phyloP scores from a whole-genome alignment of 2,329 filamentous ascomycete species.

The Hymenoscyphus infarciens region DNA sequence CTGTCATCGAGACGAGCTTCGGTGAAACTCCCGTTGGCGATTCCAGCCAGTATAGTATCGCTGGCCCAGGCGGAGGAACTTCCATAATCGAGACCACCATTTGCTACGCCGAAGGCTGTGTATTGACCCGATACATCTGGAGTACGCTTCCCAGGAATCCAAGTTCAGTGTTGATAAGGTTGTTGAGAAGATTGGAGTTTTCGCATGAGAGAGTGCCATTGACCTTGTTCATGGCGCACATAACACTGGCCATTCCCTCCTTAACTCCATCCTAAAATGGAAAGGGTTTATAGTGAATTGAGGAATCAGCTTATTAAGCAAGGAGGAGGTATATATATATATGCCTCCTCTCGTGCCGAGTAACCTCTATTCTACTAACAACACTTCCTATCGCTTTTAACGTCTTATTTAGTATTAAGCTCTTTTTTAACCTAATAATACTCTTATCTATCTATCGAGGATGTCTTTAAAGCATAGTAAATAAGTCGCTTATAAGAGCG shows the following conservation, averaged over 20 bases:
- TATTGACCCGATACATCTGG: constrained; percentile 27
- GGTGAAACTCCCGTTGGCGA: constrained; percentile 64
- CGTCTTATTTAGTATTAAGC: too few species aligned
- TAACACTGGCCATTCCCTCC: constrained; percentile 16
- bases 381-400: too few species aligned
- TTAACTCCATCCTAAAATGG: constrained; percentile 18
- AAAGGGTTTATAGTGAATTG: too few species aligned
- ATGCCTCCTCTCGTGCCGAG: too few species aligned
- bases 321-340: too few species aligned
- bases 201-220: constrained; percentile 37
- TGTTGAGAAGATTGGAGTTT: constrained; percentile 25
- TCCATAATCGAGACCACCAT: constrained; percentile 29
- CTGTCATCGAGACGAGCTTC: constrained; percentile 60
- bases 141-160: constrained; percentile 30
- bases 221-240: constrained; percentile 21
- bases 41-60: constrained; percentile 68
- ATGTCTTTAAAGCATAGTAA: too few species aligned
- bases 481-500: too few species aligned
- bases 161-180: constrained; percentile 31
- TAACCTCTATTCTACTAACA: too few species aligned
- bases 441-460: too few species aligned
- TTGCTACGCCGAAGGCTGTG: constrained; percentile 29
- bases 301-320: too few species aligned
- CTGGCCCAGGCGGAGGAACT: constrained; percentile 17
- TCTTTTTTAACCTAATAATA: too few species aligned